Percentiles rank a stretch among this genome's conserved stretches.
phyloP scores from a whole-genome alignment of 768 basidiomycete genomes.

The Termitomyces sp. region DNA sequence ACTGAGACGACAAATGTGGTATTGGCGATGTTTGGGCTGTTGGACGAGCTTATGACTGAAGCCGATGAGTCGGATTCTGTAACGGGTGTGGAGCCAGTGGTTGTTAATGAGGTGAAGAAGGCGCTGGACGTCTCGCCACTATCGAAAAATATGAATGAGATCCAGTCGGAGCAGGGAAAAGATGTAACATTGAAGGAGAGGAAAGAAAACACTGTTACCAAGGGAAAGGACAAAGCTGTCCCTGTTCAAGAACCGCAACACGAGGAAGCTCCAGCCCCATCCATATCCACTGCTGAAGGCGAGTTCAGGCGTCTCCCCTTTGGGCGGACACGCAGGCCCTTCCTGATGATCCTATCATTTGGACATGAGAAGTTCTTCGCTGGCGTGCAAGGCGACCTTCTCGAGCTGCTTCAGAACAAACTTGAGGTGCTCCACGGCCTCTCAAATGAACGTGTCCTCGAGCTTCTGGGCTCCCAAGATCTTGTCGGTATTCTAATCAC shows the following conservation, averaged over 20 bases:
- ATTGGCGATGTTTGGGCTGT: constrained; percentile 31
- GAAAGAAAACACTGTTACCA: not conserved
- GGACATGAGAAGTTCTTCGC: constrained; percentile 11
- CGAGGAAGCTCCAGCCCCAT: not conserved
- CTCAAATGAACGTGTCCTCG: constrained; percentile 16
- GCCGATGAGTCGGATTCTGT: not conserved
- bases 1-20: constrained; percentile 25
- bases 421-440: constrained; percentile 19
- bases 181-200: not conserved
- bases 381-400: constrained; percentile 12
- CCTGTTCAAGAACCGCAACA: not conserved
- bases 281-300: not conserved
- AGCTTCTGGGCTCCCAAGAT: constrained; percentile 18
- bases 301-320: not conserved
- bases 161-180: not conserved
- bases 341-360: constrained; percentile 16
- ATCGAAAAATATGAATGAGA: not conserved
- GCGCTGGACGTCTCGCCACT: not conserved
- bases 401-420: constrained; percentile 9
- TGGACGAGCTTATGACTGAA: constrained; percentile 13
- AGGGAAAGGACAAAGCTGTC: not conserved
- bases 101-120: no score
- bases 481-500: constrained; percentile 25
- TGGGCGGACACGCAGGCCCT: constrained; percentile 11
- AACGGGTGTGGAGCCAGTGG: no score